Percentiles rank a stretch among this genome's conserved stretches.
phyloP scores from a whole-genome alignment of 805 yeast genomes.

The Cyberlindnera sargentensis region DNA sequence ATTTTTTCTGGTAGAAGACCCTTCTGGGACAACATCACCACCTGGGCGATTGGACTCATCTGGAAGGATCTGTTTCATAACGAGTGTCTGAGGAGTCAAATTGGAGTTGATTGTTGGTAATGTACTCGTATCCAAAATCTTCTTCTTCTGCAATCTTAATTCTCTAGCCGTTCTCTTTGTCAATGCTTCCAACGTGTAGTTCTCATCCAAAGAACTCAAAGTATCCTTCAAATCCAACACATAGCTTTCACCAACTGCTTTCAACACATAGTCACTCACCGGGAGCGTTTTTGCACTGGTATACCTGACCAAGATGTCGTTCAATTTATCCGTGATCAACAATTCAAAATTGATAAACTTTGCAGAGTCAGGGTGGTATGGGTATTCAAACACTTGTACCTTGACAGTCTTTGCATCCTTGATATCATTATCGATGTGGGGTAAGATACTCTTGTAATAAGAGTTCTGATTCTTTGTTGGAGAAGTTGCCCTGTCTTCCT shows the following conservation, averaged over 20 bases:
- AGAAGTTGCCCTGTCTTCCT: slow-evolving; percentile 42
- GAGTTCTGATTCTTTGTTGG: slow-evolving; percentile 22
- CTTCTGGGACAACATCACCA: neutral
- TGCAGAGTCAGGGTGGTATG: slow-evolving; percentile 25
- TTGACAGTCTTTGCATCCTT: slow-evolving; percentile 24
- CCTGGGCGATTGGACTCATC: slow-evolving; percentile 1
- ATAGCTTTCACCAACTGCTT: slow-evolving; percentile 25
- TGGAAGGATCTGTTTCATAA: slow-evolving; percentile 5
- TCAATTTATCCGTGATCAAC: slow-evolving; percentile 28
- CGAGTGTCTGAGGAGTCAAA: slow-evolving; percentile 24
- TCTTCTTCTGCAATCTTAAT: slow-evolving; percentile 26
- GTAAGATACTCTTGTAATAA: slow-evolving; percentile 32
- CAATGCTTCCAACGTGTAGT: slow-evolving; percentile 34
- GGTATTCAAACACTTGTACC: slow-evolving; percentile 28
- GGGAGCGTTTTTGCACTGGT: slow-evolving; percentile 29
- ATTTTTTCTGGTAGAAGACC: neutral
- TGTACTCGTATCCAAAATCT: slow-evolving; percentile 15
- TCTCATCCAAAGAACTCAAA: slow-evolving; percentile 35
- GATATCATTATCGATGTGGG: slow-evolving; percentile 16
- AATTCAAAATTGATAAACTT: slow-evolving; percentile 24
- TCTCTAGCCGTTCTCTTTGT: slow-evolving; percentile 36
- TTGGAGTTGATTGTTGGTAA: slow-evolving; percentile 24
- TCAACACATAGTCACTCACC: slow-evolving; percentile 30
- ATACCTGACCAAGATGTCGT: slow-evolving; percentile 30
- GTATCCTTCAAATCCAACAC: slow-evolving; percentile 32